Evolutionary conservation across 2,329 filamentous ascomycete species (phyloP), one percentile per base, ranked within the genome.

Genomic region (Xylariaceae sp.): DNA sequence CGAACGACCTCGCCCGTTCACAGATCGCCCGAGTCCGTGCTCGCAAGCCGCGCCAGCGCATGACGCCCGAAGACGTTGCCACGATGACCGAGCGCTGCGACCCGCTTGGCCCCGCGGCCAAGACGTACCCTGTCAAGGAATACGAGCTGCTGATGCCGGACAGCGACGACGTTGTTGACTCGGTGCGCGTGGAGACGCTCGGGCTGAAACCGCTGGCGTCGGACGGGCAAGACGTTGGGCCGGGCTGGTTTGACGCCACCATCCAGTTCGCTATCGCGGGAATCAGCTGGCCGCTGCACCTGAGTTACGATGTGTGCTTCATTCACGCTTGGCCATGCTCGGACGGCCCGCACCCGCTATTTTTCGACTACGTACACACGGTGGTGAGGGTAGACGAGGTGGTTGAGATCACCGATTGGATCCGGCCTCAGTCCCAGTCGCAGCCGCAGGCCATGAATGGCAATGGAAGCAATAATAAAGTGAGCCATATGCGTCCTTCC

Each of bases 21-120:
- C 85, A 90, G 68, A 88, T 88, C 58, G 85, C 86, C 0, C 78
- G 85, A 35, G 80, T 90, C 54, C 81, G 84, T 56, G 80, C 85
- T 54, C 77, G 79, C 11, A 75, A 74, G 12, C 77, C 84, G 2
- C 80, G 76, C 27, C 80, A 85, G 63, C 73, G 70, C 34, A 74
- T 88, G 53, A 77, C 74, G 0, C 73, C 78, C 1, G 76, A 78
- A 46, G 84, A 89, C 64, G 78, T 88, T 1, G 74, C 80, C 46
- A 80, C 78, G 19, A 89, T 90, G 84, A 75, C 72, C 49, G 79
- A 83, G 57, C 78, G 86, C 35, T 88, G 85, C 11, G 83, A 88
- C 59, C 83, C 87, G 1, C 76, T 90, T 4, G 87, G 87, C 0
- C 84, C 86, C 0, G 72, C 77, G 6, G 77, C 84, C 3, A 75